A percentile compares a stretch with the other conserved stretches of the same genome.
These are phyloP conservation scores for Plasmodium ovale DNA, from an alignment of 169 alveolate genomes.

Conservation along the genomic window DNA sequence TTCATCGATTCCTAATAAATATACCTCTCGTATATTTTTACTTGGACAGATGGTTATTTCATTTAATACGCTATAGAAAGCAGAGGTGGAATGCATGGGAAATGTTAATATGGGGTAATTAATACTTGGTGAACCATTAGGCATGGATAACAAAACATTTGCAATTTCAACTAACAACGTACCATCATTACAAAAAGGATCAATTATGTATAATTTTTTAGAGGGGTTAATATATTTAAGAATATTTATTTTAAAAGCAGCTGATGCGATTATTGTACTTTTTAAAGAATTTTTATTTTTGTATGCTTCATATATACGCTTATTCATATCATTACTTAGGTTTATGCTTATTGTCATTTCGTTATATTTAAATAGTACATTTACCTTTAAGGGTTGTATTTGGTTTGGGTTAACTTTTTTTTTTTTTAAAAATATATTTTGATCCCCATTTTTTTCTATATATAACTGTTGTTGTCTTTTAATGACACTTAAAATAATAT, in stretches of 20 bases:
- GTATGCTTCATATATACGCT: constrained; percentile 22
- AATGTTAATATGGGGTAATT: constrained; percentile 46
- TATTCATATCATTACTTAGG: constrained; percentile 62
- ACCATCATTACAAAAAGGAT: constrained; percentile 76
- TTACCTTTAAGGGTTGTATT: constrained; percentile 51
- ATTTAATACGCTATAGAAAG: constrained; percentile 52
- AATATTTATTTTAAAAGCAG: constrained; percentile 25
- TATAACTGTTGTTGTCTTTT: constrained; percentile 74
- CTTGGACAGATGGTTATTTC: constrained; percentile 12
- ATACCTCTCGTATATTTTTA: constrained; percentile 16
- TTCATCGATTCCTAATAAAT: constrained; percentile 57
- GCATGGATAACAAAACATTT: constrained; percentile 31
- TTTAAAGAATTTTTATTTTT: constrained; percentile 59
- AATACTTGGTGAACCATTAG: constrained; percentile 73
- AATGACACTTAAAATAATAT: constrained; percentile 49
- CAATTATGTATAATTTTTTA: constrained; percentile 32
- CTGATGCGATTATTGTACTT: constrained; percentile 63
- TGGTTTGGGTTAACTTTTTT: constrained; percentile 27
- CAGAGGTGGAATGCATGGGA: constrained; percentile 68
- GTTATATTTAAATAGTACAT: constrained; percentile 57
- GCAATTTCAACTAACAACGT: constrained; percentile 14
- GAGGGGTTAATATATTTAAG: constrained; percentile 28
- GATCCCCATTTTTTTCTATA: constrained; percentile 74
- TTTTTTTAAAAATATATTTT: constrained; percentile 66
- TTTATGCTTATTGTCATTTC: constrained; percentile 60